Conservation (phyloP, 495 filamentous ascomycete genomes). For the Penicillium coprophilum region DNA sequence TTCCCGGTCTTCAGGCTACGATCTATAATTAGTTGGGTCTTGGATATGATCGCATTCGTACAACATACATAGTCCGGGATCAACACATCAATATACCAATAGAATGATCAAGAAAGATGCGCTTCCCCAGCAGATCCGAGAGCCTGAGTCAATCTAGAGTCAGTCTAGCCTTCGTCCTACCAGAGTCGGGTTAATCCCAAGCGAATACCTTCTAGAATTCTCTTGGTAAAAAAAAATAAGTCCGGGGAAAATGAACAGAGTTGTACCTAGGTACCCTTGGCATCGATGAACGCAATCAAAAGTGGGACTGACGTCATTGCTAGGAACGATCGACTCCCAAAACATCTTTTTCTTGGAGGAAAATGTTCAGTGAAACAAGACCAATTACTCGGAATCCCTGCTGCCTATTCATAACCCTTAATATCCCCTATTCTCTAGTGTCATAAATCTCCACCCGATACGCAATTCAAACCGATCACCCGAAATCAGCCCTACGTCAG, state of each 20-base stretch:
- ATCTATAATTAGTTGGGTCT: constrained; percentile 40
- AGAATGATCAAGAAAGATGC: neutral
- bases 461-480: constrained; percentile 2
- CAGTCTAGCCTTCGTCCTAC: no score
- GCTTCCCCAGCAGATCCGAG: no score
- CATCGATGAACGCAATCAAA: neutral
- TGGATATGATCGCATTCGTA: neutral
- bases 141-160: no score
- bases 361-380: neutral
- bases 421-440: constrained; percentile 2
- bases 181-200: no score
- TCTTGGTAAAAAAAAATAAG: no score
- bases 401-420: constrained; percentile 11
- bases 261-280: neutral
- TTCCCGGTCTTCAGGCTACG: constrained; percentile 46
- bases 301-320: constrained; percentile 24
- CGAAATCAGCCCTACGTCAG: constrained; percentile 2
- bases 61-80: neutral
- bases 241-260: no score
- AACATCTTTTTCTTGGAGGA: constrained; percentile 17
- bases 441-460: constrained; percentile 10
- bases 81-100: neutral
- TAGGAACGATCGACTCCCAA: constrained; percentile 14
- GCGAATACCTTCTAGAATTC: no score
- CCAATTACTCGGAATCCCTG: neutral